Base-by-base conservation (phyloP, 176 grass and related monocot genomes). In the Bolboschoenus planiculmis region DNA sequence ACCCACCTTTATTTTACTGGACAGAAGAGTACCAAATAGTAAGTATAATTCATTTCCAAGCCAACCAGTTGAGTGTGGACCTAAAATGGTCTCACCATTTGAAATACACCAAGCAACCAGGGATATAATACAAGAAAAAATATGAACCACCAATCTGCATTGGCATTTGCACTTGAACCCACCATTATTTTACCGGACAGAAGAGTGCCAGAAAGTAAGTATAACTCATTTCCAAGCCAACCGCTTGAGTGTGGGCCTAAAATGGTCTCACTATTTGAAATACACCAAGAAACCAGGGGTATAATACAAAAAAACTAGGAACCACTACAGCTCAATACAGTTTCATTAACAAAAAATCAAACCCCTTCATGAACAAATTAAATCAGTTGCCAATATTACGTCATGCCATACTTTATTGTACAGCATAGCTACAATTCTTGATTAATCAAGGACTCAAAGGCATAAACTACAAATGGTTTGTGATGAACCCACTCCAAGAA, bases 1-100 rank as follows among this genome's bases (percentile, higher is more conserved):
- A 51, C 86, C 84, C 48, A 80, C 86, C 75, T 87, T 87, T 85
- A 94, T 80, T 60, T 94, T 98, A 84, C 92, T 98, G 86, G 66
- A 18, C 85, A 54, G 81, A 77, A 65, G 20, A 73, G 13, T 60
- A 10, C 20, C n/a, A n/a, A 72, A 70, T 24, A 54, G 5, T 68
- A 40, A 68, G 63, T n/a, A 67, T 18, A 67, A 70, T 8, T 10
- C 3, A 70, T 23, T 70, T 70, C 58, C 58, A 61, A 15, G 5
- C 36, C 62, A 65, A 35, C 30, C 4, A 14, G 62, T 36, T 2
- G 11, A 16, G 13, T 65, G 30, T 15, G 61, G 61, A 65, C 11
- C 5, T 14, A 35, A 35, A 31, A 65, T 13, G 30, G 29, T 61
- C 58, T 61, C 58, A 30, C 24, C 4, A 61, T 14, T 31, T 24